These are phyloP conservation scores for Cyberlindnera xishuangbannaensis DNA, from an alignment of 805 yeast species.

Conservation along the genomic window DNA sequence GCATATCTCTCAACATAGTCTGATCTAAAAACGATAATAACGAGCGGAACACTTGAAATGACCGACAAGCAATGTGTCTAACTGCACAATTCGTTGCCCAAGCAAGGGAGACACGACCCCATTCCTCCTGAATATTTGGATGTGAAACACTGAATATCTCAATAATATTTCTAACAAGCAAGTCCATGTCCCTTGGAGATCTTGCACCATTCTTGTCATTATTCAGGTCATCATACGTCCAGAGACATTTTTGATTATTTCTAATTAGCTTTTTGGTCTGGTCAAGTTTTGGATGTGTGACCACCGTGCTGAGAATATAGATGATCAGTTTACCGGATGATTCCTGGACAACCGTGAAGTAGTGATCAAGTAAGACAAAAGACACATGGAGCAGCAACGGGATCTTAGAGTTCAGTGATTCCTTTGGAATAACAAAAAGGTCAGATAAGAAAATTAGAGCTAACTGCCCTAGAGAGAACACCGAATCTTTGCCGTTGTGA, in stretches of 20 bases:
- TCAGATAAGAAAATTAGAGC: slow-evolving; percentile 85
- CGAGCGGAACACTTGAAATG: slow-evolving; percentile 89
- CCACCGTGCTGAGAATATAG: slow-evolving; percentile 57
- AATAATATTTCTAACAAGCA: slow-evolving; percentile 56
- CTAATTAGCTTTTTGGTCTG: slow-evolving; percentile 55
- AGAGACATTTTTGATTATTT: slow-evolving; percentile 42
- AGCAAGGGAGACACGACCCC: slow-evolving; percentile 76
- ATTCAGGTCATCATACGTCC: slow-evolving; percentile 85
- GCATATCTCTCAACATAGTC: slow-evolving; percentile 86
- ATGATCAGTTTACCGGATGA: slow-evolving; percentile 75
- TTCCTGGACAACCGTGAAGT: slow-evolving; percentile 73
- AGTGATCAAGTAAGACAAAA: slow-evolving; percentile 82
- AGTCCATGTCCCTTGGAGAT: slow-evolving; percentile 83
- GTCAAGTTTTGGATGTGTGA: slow-evolving; percentile 46
- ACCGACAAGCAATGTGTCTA: slow-evolving; percentile 92
- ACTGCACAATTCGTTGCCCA: slow-evolving; percentile 99
- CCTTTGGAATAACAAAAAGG: slow-evolving; percentile 60
- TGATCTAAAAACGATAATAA: slow-evolving; percentile 77
- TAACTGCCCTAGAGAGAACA: slow-evolving; percentile 82
- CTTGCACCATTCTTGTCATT: slow-evolving; percentile 74
- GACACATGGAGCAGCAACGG: slow-evolving; percentile 76
- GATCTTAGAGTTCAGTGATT: slow-evolving; percentile 50
- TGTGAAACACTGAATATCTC: slow-evolving; percentile 44
- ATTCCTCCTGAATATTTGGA: slow-evolving; percentile 60
- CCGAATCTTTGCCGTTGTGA: slow-evolving; percentile 56